Conservation (phyloP, 164 flowering plant species). For the Chloranthus sessilifolius region DNA sequence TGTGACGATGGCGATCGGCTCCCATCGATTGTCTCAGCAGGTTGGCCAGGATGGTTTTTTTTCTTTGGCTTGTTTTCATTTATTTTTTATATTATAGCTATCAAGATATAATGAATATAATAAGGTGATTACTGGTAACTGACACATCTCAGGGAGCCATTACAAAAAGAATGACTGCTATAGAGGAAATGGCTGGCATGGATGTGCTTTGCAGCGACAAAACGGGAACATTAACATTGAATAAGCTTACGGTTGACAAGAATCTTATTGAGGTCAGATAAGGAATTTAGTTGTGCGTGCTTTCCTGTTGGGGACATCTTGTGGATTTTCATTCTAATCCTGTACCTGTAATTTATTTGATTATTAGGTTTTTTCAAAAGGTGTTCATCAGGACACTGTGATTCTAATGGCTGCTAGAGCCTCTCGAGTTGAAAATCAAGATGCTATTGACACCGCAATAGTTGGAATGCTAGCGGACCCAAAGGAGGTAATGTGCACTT, state of each 20-base stretch:
- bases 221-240: slow-evolving; percentile 85
- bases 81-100: too few relatives aligned
- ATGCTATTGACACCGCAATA: slow-evolving; percentile 55
- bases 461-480: slow-evolving; percentile 62
- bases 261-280: slow-evolving; percentile 74
- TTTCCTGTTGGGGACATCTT: neutral
- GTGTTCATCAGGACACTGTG: slow-evolving; percentile 43
- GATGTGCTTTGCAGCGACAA: slow-evolving; percentile 95
- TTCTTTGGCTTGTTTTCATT: neutral
- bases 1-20: slow-evolving; percentile 77
- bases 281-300: neutral
- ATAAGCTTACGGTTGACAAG: slow-evolving; percentile 81
- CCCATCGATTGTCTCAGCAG: slow-evolving; percentile 68
- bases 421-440: slow-evolving; percentile 49
- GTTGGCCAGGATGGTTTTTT: slow-evolving; percentile 15
- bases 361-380: slow-evolving; percentile 57
- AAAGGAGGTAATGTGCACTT: slow-evolving; percentile 46
- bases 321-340: neutral
- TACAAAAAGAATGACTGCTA: slow-evolving; percentile 95
- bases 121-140: slow-evolving; percentile 3
- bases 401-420: slow-evolving; percentile 56
- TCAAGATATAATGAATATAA: neutral
- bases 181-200: slow-evolving; percentile 98
- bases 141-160: slow-evolving; percentile 87
- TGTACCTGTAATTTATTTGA: neutral